phyloP scores from a whole-genome alignment of 257 asterid species.

The Sherardia arvensis region DNA sequence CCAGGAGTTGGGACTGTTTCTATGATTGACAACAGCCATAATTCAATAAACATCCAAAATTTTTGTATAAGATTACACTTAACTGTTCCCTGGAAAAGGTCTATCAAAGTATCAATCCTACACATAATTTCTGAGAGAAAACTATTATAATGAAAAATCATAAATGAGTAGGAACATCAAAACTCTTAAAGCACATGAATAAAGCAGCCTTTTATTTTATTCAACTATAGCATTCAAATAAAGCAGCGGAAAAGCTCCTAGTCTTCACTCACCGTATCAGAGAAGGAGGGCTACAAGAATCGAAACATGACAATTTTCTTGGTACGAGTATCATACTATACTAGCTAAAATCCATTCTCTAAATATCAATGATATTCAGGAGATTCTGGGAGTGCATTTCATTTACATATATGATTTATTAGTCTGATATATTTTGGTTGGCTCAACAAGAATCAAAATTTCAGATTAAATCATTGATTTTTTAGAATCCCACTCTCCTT shows the following conservation, averaged over 20 bases:
- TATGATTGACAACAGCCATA: neutral
- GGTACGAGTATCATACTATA: neutral
- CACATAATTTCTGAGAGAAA: neutral
- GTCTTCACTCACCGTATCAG: neutral
- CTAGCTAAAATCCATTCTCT: neutral
- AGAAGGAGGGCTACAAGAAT: neutral
- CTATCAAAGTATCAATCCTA: too few species aligned
- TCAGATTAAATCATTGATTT: neutral
- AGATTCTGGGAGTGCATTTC: neutral
- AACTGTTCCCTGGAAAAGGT: too few species aligned
- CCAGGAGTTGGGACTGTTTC: neutral
- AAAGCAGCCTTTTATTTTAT: neutral
- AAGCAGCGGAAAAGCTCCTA: neutral
- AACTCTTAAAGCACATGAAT: neutral
- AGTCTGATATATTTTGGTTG: neutral
- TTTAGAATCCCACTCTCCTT: neutral
- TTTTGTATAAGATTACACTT: neutral
- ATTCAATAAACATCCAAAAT: neutral
- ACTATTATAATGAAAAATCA: neutral
- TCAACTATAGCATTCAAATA: neutral
- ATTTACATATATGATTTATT: neutral
- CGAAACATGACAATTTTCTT: neutral
- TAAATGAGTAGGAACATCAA: neutral
- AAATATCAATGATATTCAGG: neutral
- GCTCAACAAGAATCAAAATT: neutral